Base-by-base conservation (phyloP, 225 moss, liverwort and hornwort genomes). In the Physcomitrellopsis africana region DNA sequence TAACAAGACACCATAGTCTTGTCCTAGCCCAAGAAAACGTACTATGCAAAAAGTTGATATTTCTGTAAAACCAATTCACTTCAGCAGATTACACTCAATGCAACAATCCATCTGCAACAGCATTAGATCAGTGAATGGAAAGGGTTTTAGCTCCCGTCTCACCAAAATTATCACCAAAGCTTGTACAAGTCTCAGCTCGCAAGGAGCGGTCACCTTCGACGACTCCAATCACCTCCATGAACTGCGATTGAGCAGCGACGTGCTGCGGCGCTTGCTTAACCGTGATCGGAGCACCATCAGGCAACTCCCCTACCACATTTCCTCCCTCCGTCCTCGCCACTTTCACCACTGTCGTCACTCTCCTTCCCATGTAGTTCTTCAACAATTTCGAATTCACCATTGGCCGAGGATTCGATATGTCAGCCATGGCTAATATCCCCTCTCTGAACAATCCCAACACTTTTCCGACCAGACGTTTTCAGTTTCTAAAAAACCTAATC, bases 91-190 rank as follows among this genome's bases (percentile, higher is more conserved):
- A 17, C 12, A 20, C 12, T 45, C 23, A 16, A 3, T 51, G 20
- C 16, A 41, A 55, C 9, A 47, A 49, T 56, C 14, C 32, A 72
- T 37, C 37, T 72, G 16, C 11, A 29, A 41, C 18, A 49, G 16
- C 70, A 64, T 23, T 65, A 18, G 27, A 29, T 11, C 1, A 0
- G n/a, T 14, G 20, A 12, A 32, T 24, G 17, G 11, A 10, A 7
- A 58, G 1, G 24, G 11, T 47, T 54, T 52, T n/a, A 47, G 60
- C 24, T 56, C 1, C 16, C 12, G 24, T 3, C 90, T 68, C 63
- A 97, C 97, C 94, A 51, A 99, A 94, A 57, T 84, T 82, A 16
- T 94, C 90, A 18, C 93, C 93, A 45, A 90, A 99, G 73, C 85
- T 90, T 20, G 92, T 90, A 41, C 89, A 93, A 8, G 65, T 76